Evolutionary conservation across 176 grass and related monocot species (phyloP), one percentile per base, ranked within the genome.

Genomic region (Dactylis glomerata): DNA sequence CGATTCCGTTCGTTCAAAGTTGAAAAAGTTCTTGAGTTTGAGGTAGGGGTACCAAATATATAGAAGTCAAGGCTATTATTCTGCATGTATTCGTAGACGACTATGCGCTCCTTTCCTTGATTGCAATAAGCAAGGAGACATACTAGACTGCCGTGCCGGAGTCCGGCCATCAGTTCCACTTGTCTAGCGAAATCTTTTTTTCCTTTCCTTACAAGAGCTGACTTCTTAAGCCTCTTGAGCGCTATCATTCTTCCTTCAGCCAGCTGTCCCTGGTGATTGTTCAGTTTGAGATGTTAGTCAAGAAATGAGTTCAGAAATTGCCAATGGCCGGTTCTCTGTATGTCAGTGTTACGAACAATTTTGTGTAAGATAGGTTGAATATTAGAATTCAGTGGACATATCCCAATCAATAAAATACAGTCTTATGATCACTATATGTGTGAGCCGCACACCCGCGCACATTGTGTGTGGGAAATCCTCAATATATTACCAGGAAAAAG

Each of bases 31-130:
- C 6, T 28, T 51, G 15, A 7, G 50, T 54, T 54, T 0, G 15
- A 67, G 2, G 7, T 19, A 28, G 23, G n/a, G n/a, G 1, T 83
- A 88, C 87, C 87, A 0, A 88, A 84, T 88, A 88, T 74, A 45
- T 74, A 84, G 20, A 34, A 0, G 10, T 79, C n/a, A 55, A 84
- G 42, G 12, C 75, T 88, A 17, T 10, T 65, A 3, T 84, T 51
- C 10, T 54, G 1, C 80, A 88, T 72, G 40, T 63, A 82, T 5
- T 87, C 73, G 0, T 87, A 87, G 0, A 87, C 3, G 1, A 87
- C 50, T 5, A 83, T n/a, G 0, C 72, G 9, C 50, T 83, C 80
- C 0, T 24, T 77, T 11, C 51, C 37, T 30, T 71, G 51, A 0
- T 32, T 37, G 52, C 86, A 88, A 24, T 83, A 88, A n/a, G 63